Evolutionary conservation across 306 rosid species (phyloP), one percentile per base, ranked within the genome.

Genomic region (Quercus alba): DNA sequence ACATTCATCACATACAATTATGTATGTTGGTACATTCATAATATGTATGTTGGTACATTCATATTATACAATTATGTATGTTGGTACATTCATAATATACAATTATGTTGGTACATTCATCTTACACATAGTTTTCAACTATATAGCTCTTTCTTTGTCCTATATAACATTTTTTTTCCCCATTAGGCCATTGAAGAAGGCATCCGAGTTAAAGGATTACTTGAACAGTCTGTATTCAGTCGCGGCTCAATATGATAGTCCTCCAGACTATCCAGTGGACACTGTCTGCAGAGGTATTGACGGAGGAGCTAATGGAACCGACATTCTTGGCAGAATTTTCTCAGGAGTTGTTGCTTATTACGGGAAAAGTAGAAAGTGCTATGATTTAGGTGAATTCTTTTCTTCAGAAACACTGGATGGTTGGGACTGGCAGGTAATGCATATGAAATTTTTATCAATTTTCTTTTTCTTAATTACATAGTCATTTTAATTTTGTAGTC

Each of bases 401-500:
- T 14, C 58, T n/a, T 51, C 54, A 26, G 77, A 62, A n/a, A 46
- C 30, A 7, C 19, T 55, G 9, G 38, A 30, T 2, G 78, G 73
- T 0, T 77, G 77, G 73, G 13, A 5, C 5, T 84, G 87, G 87
- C 87, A 80, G 84, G 84, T 80, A 33, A 51, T 76, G 26, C 38
- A 56, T 5, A 20, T 1, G 5, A 38, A 38, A 38, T 1, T 9
- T 19, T 31, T 51, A 14, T 71, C 56, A n/a, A 7, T 56, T 11
- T 30, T 1, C 19, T 20, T 18, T 56, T 11, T 30, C 1, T 28
- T 59, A 10, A 20, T 25, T 20, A 13, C 9, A 5, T 23, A 12
- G 15, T 23, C 15, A 61, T 14, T 19, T 57, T 57, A 3, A 23
- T 23, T 59, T 13, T 23, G 25, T 23, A 0, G 15, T 23, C 14